These are phyloP conservation scores for Luzula sylvatica DNA, from an alignment of 176 grass and related monocot species.

Conservation along the genomic window DNA sequence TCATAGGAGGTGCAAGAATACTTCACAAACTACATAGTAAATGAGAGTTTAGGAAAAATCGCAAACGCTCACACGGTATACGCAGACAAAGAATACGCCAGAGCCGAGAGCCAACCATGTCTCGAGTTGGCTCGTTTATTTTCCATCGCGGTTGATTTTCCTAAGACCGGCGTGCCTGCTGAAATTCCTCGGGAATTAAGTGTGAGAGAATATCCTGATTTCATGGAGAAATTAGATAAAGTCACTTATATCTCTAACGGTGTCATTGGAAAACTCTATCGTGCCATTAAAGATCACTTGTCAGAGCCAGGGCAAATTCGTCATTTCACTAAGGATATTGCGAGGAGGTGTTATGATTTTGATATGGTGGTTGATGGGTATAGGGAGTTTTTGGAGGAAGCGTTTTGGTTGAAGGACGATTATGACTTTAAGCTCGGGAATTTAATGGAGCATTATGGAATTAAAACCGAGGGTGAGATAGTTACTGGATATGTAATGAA, in stretches of 20 bases:
- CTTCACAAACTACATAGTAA: constrained; percentile 83
- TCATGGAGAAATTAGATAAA: constrained; percentile 80
- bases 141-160: constrained; percentile 83
- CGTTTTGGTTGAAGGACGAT: constrained; percentile 50
- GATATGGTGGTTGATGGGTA: constrained; percentile 78
- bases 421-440: constrained; percentile 86
- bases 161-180: constrained; percentile 78
- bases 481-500: constrained; percentile 73
- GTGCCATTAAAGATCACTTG: constrained; percentile 62
- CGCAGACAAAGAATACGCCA: constrained; percentile 40
- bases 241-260: constrained; percentile 52
- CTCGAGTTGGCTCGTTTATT: constrained; percentile 60
- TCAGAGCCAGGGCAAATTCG: constrained; percentile 24
- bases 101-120: constrained; percentile 37
- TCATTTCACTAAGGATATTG: constrained; percentile 50
- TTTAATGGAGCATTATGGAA: constrained; percentile 82
- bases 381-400: constrained; percentile 35
- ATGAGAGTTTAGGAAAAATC: constrained; percentile 85
- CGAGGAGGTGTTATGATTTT: constrained; percentile 47
- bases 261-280: constrained; percentile 70
- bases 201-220: constrained; percentile 86
- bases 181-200: constrained; percentile 39
- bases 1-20: constrained; percentile 68
- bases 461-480: constrained; percentile 87
- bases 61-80: constrained; percentile 69